Evolutionary conservation across 176 grass and related monocot species (phyloP).

Genomic region (bread wheat (Triticum aestivum)): IWGSC_CS_RefSeq_v2.1 NC_057814.1:537417181-537417680

Average conservation of each 20-base stretch:
- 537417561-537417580: not conserved
- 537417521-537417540: not conserved
- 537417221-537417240: constrained; percentile 82
- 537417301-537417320: constrained; percentile 46
- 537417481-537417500: not conserved
- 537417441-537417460: not conserved
- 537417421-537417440: not conserved
- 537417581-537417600: not conserved
- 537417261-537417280: not conserved
- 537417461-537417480: not conserved
- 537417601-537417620: not conserved
- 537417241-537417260: constrained; percentile 27
- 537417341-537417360: constrained; percentile 90
- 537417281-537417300: constrained; percentile 3
- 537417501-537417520: not conserved
- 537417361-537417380: constrained; percentile 86
- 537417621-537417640: not conserved
- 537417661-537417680: not conserved
- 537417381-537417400: constrained; percentile 83
- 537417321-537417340: constrained; percentile 87
- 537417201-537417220: constrained; percentile 82
- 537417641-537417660: not conserved
- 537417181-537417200: constrained; percentile 73
- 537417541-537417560: not conserved
- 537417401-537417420: not conserved